These are phyloP conservation scores for Urtica urens DNA, from an alignment of 306 rosid species.

Conservation along the genomic window DNA sequence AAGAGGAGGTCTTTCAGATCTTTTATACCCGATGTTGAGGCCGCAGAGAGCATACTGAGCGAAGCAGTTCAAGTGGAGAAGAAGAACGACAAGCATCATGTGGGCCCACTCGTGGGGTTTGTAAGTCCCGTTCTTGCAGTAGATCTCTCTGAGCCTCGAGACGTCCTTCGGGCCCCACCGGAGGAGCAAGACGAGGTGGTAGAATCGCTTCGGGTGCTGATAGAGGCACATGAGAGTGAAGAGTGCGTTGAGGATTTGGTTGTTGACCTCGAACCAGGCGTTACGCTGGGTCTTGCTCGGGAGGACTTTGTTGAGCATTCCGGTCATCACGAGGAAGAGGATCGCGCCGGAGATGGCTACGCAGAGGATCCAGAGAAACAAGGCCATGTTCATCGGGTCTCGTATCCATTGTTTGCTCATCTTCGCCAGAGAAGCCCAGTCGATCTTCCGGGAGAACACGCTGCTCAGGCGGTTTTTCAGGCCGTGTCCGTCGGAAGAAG, in stretches of 20 bases:
- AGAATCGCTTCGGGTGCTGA: conserved; percentile 65
- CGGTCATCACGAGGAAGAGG: conserved; percentile 86
- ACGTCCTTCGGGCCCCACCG: conserved; percentile 70
- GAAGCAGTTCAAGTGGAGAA: conserved; percentile 77
- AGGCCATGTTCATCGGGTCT: conserved; percentile 79
- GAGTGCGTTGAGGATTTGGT: conserved; percentile 85
- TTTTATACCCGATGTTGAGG: conserved; percentile 68
- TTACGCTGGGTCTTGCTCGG: conserved; percentile 57
- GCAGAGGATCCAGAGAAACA: conserved; percentile 55
- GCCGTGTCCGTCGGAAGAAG: conserved; percentile 33
- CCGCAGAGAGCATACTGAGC: conserved; percentile 86
- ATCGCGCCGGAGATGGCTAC: conserved; percentile 89
- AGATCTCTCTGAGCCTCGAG: conserved; percentile 46
- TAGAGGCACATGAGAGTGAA: conserved; percentile 90
- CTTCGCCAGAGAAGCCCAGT: conserved; percentile 46
- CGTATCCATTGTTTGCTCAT: conserved; percentile 57
- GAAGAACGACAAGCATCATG: conserved; percentile 78
- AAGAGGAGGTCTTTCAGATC: conserved; percentile 68
- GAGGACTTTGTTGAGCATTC: conserved; percentile 61
- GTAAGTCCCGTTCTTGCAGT: conserved; percentile 77
- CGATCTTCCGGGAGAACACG: conserved; percentile 48
- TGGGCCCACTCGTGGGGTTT: conserved; percentile 90
- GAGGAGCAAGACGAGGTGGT: conserved; percentile 72
- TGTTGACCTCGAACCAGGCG: conserved; percentile 83
- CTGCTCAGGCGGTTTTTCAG: conserved; percentile 35